These are phyloP conservation scores for Annona cherimola DNA, from an alignment of 164 flowering plant genomes.

Conservation along the genomic window DNA sequence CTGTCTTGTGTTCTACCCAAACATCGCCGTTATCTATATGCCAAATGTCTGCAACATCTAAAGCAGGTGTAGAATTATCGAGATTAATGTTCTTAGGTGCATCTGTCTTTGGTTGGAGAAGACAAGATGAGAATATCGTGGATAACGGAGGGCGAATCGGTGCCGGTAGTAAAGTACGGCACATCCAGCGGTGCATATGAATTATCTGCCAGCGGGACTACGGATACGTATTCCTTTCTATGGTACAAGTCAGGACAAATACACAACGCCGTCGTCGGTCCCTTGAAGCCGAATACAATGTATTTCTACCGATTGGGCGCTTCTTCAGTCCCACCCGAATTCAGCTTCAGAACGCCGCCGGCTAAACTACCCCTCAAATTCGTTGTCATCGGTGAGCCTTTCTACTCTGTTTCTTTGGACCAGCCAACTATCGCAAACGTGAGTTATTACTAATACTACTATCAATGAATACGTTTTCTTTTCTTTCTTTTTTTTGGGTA, in stretches of 20 bases:
- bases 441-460: no score
- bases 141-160: slow-evolving; percentile 40
- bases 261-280: slow-evolving; percentile 56
- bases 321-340: slow-evolving; percentile 14
- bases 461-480: no score
- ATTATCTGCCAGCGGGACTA: slow-evolving; percentile 34
- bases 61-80: neutral
- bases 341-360: slow-evolving; percentile 65
- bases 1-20: neutral
- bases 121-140: slow-evolving; percentile 77
- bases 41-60: neutral
- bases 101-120: slow-evolving; percentile 57
- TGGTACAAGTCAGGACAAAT: slow-evolving; percentile 52
- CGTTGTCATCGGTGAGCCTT: slow-evolving; percentile 36
- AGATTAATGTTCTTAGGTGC: slow-evolving; percentile 43
- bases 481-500: no score
- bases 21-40: neutral
- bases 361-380: slow-evolving; percentile 56
- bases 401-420: neutral
- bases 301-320: slow-evolving; percentile 52
- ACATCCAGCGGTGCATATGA: slow-evolving; percentile 29
- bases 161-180: slow-evolving; percentile 49
- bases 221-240: slow-evolving; percentile 33
- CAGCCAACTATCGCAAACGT: neutral
- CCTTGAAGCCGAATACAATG: slow-evolving; percentile 36